Evolutionary conservation across 345 rosid genomes (phyloP).

Genomic region (Eucalyptus polyanthemos): DNA sequence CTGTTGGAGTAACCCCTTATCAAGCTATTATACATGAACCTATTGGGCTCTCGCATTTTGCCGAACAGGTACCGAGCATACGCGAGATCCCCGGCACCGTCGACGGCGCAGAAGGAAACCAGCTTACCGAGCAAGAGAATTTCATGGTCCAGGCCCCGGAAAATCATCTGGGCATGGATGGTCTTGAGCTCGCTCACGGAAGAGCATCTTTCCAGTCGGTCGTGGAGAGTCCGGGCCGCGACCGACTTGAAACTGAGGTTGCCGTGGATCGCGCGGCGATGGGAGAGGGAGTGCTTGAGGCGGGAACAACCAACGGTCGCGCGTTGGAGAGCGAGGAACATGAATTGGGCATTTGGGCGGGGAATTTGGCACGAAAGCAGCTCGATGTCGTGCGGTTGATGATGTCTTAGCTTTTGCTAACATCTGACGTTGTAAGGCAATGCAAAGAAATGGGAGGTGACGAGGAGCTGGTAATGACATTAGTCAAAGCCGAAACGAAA

Average conservation of each 20-base stretch:
- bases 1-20: constrained; percentile 12
- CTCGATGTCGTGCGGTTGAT: neutral
- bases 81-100: constrained; percentile 10
- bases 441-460: neutral
- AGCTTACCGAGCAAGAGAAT: constrained; percentile 7
- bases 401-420: neutral
- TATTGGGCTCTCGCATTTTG: neutral
- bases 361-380: neutral
- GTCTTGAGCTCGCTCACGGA: no score
- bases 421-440: neutral
- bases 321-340: neutral
- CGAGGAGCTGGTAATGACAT: neutral
- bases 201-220: no score
- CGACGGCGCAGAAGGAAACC: constrained; percentile 11
- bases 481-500: no score
- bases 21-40: constrained; percentile 6
- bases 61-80: constrained; percentile 11
- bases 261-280: neutral
- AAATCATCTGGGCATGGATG: no score
- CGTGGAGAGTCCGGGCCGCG: neutral
- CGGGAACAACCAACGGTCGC: constrained; percentile 1
- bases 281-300: neutral
- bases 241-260: neutral
- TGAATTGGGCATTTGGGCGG: neutral
- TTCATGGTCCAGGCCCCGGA: neutral